phyloP scores from a whole-genome alignment of 1,284 basidiomycete genomes.

The Microbotryum lychnidis-dioicae region DNA sequence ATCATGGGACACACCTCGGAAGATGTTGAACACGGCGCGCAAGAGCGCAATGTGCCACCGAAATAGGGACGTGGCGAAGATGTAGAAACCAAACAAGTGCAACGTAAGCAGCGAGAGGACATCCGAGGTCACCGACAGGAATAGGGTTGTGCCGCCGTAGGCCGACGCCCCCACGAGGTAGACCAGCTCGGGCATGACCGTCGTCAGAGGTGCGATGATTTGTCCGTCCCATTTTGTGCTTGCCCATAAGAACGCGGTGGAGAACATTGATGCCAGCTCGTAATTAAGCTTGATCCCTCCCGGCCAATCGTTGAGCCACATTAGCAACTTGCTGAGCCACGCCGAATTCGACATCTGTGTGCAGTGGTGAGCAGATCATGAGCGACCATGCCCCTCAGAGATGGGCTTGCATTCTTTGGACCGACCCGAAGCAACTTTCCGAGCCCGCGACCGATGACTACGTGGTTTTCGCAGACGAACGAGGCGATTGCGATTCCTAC shows the following conservation, averaged over 20 bases:
- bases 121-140: conserved; percentile 61
- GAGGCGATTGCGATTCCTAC: conserved; percentile 63
- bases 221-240: conserved; percentile 55
- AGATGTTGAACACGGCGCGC: conserved; percentile 81
- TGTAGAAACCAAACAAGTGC: conserved; percentile 67
- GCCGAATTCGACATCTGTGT: conserved; percentile 47
- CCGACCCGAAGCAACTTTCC: conserved; percentile 33
- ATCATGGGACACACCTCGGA: conserved; percentile 57
- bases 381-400: not conserved
- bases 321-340: conserved; percentile 51
- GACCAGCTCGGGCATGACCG: conserved; percentile 38
- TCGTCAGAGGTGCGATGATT: not conserved
- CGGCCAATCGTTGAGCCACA: conserved; percentile 92
- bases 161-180: conserved; percentile 52
- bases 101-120: conserved; percentile 57
- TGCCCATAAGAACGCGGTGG: conserved; percentile 57
- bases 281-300: conserved; percentile 93
- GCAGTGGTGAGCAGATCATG: not conserved
- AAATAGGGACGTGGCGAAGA: conserved; percentile 58
- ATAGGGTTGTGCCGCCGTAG: conserved; percentile 59
- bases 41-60: conserved; percentile 55
- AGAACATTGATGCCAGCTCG: conserved; percentile 68
- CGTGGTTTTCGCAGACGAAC: conserved; percentile 57
- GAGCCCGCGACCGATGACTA: conserved; percentile 18
- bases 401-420: not conserved